Conservation (phyloP, 2,329 filamentous ascomycete species). For the Beauveria rudraprayagi region DNA sequence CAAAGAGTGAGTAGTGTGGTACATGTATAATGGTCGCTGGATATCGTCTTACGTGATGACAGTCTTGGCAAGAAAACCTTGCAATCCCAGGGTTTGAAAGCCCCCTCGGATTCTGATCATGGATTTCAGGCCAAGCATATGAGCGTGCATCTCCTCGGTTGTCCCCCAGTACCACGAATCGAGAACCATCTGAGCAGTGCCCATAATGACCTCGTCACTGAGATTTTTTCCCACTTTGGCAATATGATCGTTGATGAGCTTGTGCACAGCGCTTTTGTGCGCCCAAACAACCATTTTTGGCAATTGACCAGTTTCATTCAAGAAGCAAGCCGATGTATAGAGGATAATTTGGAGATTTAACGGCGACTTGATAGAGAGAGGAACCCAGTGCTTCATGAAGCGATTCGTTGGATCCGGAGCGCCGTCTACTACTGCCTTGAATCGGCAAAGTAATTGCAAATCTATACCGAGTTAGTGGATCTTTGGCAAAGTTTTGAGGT, state of each 20-base stretch:
- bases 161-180: conserved; percentile 49
- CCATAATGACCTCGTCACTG: conserved; percentile 38
- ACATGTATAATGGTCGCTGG: not conserved
- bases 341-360: conserved; percentile 40
- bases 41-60: conserved; percentile 35
- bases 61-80: conserved; percentile 39
- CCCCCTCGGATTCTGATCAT: conserved; percentile 42
- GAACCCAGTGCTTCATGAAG: conserved; percentile 40
- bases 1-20: conserved; percentile 12
- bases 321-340: conserved; percentile 43
- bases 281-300: conserved; percentile 34
- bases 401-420: conserved; percentile 35
- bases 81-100: conserved; percentile 35
- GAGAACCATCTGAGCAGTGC: conserved; percentile 39
- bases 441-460: conserved; percentile 40
- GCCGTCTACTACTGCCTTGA: conserved; percentile 43
- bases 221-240: conserved; percentile 26
- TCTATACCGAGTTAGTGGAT: conserved; percentile 25
- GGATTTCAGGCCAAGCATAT: conserved; percentile 38
- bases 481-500: not conserved
- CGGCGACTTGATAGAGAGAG: conserved; percentile 40
- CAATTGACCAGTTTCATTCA: conserved; percentile 40
- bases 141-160: conserved; percentile 34
- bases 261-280: conserved; percentile 35
- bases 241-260: conserved; percentile 40